These are phyloP conservation scores for Scutellaria baicalensis DNA, from an alignment of 257 asterid species.

Conservation along the genomic window DNA sequence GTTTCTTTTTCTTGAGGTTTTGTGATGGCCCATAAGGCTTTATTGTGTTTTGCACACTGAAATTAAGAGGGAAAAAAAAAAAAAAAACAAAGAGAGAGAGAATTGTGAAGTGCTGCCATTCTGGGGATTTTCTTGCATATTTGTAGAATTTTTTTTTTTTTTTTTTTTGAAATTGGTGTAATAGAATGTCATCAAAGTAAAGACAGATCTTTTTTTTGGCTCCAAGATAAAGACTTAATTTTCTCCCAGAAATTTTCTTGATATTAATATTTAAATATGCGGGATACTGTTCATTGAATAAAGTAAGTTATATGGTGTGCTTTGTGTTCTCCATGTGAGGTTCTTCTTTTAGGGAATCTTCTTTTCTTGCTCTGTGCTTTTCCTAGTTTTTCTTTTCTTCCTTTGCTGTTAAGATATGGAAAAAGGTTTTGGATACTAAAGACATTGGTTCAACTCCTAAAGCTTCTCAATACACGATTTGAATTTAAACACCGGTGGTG, in stretches of 20 bases:
- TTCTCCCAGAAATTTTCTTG: not conserved
- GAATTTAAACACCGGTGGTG: conserved; percentile 3
- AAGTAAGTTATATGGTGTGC: conserved; percentile 33
- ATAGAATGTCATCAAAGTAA: not conserved
- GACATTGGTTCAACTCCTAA: conserved; percentile 13
- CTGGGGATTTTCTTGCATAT: not conserved
- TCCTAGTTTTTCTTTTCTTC: conserved; percentile 32
- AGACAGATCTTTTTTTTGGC: not conserved
- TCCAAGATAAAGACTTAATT: not conserved
- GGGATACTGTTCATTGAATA: conserved; percentile 28
- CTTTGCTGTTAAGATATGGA: conserved; percentile 55
- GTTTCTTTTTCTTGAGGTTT: not conserved
- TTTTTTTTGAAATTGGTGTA: not conserved
- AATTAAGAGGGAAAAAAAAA: not conserved
- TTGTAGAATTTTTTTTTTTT: not conserved
- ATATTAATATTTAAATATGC: conserved; percentile 6
- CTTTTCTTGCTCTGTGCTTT: conserved; percentile 80
- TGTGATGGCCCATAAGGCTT: not conserved
- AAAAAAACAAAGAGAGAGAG: not conserved
- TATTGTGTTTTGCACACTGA: not conserved
- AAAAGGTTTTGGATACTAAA: conserved; percentile 22
- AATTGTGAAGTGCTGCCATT: not conserved
- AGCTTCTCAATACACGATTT: conserved; percentile 11
- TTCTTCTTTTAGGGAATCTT: conserved; percentile 69
- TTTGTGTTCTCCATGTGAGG: conserved; percentile 43